phyloP scores from a whole-genome alignment of 345 rosid genomes.

The Excoecaria cochinchinensis region DNA sequence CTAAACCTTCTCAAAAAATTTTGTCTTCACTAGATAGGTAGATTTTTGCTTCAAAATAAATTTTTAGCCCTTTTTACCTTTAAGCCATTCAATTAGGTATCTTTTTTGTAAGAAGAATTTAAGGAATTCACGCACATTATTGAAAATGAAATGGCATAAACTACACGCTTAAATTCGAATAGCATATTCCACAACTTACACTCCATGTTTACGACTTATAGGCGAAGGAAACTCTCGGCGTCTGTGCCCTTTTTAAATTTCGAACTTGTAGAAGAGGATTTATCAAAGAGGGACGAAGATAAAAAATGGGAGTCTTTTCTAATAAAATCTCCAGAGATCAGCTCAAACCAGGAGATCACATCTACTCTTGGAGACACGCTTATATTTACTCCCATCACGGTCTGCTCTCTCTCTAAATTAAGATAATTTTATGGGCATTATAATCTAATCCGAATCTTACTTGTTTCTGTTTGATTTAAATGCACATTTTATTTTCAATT shows the following conservation, averaged over 20 bases:
- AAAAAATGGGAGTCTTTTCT: slow-evolving; percentile 58
- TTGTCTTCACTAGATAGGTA: no score
- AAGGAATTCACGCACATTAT: no score
- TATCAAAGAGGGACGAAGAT: background rate
- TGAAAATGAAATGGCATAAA: no score
- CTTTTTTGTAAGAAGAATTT: no score
- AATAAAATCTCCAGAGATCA: slow-evolving; percentile 52
- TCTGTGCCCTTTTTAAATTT: background rate
- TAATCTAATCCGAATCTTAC: no score
- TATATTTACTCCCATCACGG: slow-evolving; percentile 81
- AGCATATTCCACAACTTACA: no score
- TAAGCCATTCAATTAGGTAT: no score
- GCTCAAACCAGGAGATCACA: slow-evolving; percentile 70
- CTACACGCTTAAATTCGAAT: no score
- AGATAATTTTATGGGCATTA: no score
- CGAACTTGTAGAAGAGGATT: background rate
- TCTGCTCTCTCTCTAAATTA: slow-evolving; percentile 32
- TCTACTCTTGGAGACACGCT: slow-evolving; percentile 75
- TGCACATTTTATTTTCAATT: background rate
- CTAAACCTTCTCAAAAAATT: no score
- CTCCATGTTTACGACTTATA: background rate
- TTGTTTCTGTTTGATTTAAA: background rate
- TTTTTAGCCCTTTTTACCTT: no score
- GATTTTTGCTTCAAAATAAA: no score
- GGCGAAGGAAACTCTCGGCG: background rate